Base-by-base conservation (phyloP, 2,329 filamentous ascomycete genomes). In the Cadophora luteo-olivacea region DNA sequence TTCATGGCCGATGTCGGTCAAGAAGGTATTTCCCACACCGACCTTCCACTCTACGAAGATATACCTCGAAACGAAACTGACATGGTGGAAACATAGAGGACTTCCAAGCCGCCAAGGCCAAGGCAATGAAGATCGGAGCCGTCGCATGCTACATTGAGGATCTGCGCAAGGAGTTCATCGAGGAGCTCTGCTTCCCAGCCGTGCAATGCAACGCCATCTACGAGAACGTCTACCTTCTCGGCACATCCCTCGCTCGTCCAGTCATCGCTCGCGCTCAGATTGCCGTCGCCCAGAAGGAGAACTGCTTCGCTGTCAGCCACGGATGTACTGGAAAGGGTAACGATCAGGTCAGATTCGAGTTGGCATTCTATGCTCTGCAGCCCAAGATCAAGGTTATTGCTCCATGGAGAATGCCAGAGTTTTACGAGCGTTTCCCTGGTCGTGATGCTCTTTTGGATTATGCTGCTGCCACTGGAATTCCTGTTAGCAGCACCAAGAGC, bases 391-490 rank as follows among this genome's bases (percentile, higher is more conserved):
- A 90, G 81, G 86, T 92, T 77, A 90, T 93, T 77, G 90, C 90
- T n/a, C 91, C 91, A 36, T 93, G 91, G 91, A 82, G 91, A 73
- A 80, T 90, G 70, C 88, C 89, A 49, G 84, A 86, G 77, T 92
- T 93, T 83, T 91, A 87, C 82, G 83, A 91, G 72, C 84, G 85
- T 70, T 93, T 92, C 85, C 85, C 84, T 81, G 91, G 91, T 75
- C 88, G 91, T 67, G 84, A 89, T 73, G 91, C 92, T 78, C 86
- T 94, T 57, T 85, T 94, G 61, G 87, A 92, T 79, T 94, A 91
- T 77, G 91, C 91, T 55, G 84, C 82, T 8, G 79, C 87, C 79
- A 85, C 87, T 74, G 86, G 86, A 78, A 92, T 93, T 70, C 91
- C 91, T 60, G 90, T 93, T 69, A 89, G 87, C 36, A 90, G 87